phyloP scores from a whole-genome alignment of 495 filamentous ascomycete genomes.

The Penicillium bovifimosum region DNA sequence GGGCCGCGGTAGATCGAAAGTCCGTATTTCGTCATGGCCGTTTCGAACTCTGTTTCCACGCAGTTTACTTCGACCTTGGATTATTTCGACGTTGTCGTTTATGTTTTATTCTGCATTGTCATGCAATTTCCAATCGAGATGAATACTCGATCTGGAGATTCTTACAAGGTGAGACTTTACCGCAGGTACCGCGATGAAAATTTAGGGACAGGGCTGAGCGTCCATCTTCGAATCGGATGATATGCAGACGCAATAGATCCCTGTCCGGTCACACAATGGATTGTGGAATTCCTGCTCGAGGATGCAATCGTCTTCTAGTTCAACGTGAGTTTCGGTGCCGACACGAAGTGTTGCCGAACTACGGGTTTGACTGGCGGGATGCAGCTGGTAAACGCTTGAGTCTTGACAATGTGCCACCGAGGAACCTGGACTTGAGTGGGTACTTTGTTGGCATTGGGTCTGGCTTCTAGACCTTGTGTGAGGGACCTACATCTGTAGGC shows the following conservation, averaged over 20 bases:
- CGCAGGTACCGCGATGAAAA: slow-evolving; percentile 4
- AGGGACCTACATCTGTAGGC: not conserved
- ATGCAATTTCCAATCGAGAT: not conserved
- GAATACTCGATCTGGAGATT: not conserved
- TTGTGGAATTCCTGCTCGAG: not conserved
- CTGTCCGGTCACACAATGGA: slow-evolving; percentile 3
- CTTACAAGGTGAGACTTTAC: not conserved
- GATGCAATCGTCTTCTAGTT: slow-evolving; percentile 7
- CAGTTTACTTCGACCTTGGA: not conserved
- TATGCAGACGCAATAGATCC: slow-evolving; percentile 2
- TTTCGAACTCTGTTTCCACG: not conserved
- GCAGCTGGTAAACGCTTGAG: not conserved
- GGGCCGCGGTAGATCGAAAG: not conserved
- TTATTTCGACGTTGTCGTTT: too few species aligned
- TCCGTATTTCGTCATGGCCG: slow-evolving; percentile 6
- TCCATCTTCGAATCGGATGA: slow-evolving; percentile 8
- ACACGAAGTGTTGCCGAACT: not conserved
- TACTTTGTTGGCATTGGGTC: not conserved
- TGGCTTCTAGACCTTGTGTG: not conserved
- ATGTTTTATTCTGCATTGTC: too few species aligned
- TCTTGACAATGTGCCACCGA: not conserved
- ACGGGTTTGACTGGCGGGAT: not conserved
- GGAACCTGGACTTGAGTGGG: not conserved
- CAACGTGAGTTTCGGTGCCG: not conserved
- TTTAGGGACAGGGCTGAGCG: not conserved